Conservation (phyloP, 768 basidiomycete genomes). For the Tulasnella sp. region DNA sequence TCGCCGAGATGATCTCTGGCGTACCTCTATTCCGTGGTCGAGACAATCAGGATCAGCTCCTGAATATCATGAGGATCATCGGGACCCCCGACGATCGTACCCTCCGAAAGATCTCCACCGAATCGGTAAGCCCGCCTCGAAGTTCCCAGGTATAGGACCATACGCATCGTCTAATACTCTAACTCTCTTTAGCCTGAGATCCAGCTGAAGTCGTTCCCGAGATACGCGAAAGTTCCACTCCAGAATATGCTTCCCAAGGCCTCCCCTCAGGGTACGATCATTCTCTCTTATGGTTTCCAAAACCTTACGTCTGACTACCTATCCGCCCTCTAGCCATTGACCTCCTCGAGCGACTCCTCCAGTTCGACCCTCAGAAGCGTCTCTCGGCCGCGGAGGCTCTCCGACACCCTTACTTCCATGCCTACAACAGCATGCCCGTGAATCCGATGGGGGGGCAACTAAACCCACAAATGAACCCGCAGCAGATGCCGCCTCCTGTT, state of each 20-base stretch:
- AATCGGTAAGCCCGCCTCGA: slow-evolving; percentile 52
- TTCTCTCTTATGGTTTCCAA: background rate
- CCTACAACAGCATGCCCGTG: background rate
- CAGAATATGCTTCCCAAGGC: slow-evolving; percentile 77
- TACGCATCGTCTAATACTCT: background rate
- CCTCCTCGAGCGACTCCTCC: slow-evolving; percentile 84
- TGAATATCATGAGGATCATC: slow-evolving; percentile 94
- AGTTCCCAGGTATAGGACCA: background rate
- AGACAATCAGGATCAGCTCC: slow-evolving; percentile 95
- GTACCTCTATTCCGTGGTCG: slow-evolving; percentile 93
- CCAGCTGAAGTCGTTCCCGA: slow-evolving; percentile 70
- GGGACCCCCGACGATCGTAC: slow-evolving; percentile 88
- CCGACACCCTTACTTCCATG: slow-evolving; percentile 74
- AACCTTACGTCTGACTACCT: background rate
- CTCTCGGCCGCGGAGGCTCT: slow-evolving; percentile 87
- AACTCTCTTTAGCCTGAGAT: slow-evolving; percentile 57
- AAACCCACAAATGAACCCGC: slow-evolving; percentile 1
- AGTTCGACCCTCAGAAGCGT: slow-evolving; percentile 90
- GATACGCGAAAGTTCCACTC: slow-evolving; percentile 75
- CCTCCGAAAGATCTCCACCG: slow-evolving; percentile 75
- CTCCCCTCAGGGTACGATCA: slow-evolving; percentile 54
- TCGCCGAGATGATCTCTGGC: slow-evolving; percentile 98
- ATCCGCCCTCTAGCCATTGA: slow-evolving; percentile 51
- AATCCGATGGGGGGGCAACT: background rate
- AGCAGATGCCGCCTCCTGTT: background rate